Evolutionary conservation across 2,329 filamentous ascomycete genomes (phyloP).

Genomic region (Fusarium lateritium): DNA sequence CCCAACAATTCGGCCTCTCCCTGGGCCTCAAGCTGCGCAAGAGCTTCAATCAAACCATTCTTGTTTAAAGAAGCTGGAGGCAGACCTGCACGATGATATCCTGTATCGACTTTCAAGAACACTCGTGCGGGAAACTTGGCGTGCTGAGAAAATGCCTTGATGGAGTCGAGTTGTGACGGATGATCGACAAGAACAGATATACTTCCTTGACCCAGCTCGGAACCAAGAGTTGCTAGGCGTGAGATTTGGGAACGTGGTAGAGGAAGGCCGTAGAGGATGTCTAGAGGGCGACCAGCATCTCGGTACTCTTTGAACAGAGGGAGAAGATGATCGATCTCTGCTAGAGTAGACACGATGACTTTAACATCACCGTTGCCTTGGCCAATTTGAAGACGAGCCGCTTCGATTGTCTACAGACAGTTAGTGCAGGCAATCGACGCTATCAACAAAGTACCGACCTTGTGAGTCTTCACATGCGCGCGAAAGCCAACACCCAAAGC

Average conservation of each 20-base stretch:
- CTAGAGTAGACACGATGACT: constrained; percentile 72
- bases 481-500: constrained; percentile 68
- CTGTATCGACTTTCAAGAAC: constrained; percentile 75
- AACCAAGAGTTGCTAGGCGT: constrained; percentile 63
- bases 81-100: constrained; percentile 74
- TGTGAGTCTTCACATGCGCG: constrained; percentile 77
- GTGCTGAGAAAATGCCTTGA: constrained; percentile 52
- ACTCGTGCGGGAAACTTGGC: constrained; percentile 55
- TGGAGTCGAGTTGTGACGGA: constrained; percentile 59
- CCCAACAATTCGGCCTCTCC: constrained; percentile 42
- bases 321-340: constrained; percentile 69
- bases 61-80: constrained; percentile 58
- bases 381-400: constrained; percentile 69
- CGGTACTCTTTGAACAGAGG: constrained; percentile 63
- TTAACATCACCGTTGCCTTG: constrained; percentile 57
- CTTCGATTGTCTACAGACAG: constrained; percentile 64
- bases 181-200: constrained; percentile 73
- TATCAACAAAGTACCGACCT: constrained; percentile 56
- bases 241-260: constrained; percentile 67
- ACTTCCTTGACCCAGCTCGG: constrained; percentile 60
- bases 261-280: constrained; percentile 73
- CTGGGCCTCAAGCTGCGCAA: constrained; percentile 47
- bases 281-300: constrained; percentile 35
- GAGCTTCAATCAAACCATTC: constrained; percentile 55
- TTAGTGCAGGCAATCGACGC: fast-evolving